Base-by-base conservation (phyloP, 495 filamentous ascomycete genomes). In the Hamigera avellanea region DNA sequence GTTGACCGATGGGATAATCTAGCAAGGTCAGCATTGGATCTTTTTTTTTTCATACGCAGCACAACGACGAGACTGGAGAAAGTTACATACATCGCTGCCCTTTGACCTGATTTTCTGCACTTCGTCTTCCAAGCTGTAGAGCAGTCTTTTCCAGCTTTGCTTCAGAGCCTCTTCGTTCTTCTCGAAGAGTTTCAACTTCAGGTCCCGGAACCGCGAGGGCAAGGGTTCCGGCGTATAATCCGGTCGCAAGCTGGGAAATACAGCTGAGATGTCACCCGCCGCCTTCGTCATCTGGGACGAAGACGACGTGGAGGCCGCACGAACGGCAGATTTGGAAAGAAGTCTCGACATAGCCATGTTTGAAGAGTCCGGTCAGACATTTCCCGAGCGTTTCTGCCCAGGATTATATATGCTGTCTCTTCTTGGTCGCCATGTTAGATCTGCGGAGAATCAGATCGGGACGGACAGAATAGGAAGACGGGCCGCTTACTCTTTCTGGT, bases 181-280 rank as follows among this genome's bases (percentile, higher is more conserved):
- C 7, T 56, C 39, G 14, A 83, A 75, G 2, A 89, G 61, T 2
- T 62, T 50, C 7, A 49, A 48, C 46, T 94, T 95, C n/a, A 91
- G 62, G n/a, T 80, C 66, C 14, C 76, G 75, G 48, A 85, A 95
- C 4, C 85, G 71, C 27, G 72, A 53, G 0, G 82, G 78, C 1
- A 94, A 67, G 3, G 82, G 80, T 27, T 70, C 52, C 3, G 72
- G 65, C 14, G 70, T 57, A 19, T 68, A 65, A 10, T 83, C 81
- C 0, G 82, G 83, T 46, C 53, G 61, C 18, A 94, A 66, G 13
- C 82, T 87, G 2, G 80, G 80, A 39, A 94, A 94, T 5, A 86
- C 73, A 40, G 81, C 82, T 0, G 83, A 86, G 34, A 94, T 93
- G 51, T 91, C 80, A 3, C 86, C 86, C 2, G 60, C 52, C 9